Percentiles rank a stretch among this genome's conserved stretches.
Evolutionary conservation across 2,329 filamentous ascomycete species (phyloP).

Genomic region (Calonectria henricotiae): DNA sequence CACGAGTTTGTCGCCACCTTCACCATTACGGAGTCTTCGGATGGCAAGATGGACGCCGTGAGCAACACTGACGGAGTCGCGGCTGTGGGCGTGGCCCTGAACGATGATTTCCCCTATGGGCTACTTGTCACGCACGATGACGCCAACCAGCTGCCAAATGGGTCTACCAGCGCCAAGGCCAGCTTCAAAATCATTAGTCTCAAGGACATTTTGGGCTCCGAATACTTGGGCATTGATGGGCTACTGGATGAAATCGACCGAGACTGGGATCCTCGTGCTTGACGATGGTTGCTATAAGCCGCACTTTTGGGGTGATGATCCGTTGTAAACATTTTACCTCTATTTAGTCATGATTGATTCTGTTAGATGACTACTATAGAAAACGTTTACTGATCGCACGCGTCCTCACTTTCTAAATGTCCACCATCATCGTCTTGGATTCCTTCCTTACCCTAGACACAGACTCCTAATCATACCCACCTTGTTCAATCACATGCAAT

Average conservation of each 20-base stretch:
- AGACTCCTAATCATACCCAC: not conserved
- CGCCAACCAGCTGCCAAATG: conserved; percentile 66
- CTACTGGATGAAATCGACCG: conserved; percentile 58
- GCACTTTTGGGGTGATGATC: not conserved
- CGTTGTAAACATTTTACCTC: not conserved
- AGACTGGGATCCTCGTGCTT: conserved; percentile 61
- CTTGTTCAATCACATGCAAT: not conserved
- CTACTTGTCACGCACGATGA: conserved; percentile 70
- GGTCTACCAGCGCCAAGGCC: conserved; percentile 64
- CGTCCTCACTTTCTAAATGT: not conserved
- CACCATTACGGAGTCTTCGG: conserved; percentile 62
- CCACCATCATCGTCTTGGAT: not conserved
- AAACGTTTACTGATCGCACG: not conserved
- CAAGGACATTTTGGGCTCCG: conserved; percentile 58
- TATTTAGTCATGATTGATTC: not conserved
- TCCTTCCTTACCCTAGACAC: not conserved
- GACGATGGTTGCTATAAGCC: not conserved
- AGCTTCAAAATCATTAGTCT: conserved; percentile 68
- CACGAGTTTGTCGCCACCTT: conserved; percentile 68
- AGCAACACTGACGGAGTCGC: conserved; percentile 70
- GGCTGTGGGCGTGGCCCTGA: conserved; percentile 63
- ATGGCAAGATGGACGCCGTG: conserved; percentile 65
- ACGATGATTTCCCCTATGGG: conserved; percentile 61
- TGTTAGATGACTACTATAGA: not conserved
- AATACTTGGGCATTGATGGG: conserved; percentile 46